Conservation (phyloP, 345 rosid genomes). For the Populus davidiana region DNA sequence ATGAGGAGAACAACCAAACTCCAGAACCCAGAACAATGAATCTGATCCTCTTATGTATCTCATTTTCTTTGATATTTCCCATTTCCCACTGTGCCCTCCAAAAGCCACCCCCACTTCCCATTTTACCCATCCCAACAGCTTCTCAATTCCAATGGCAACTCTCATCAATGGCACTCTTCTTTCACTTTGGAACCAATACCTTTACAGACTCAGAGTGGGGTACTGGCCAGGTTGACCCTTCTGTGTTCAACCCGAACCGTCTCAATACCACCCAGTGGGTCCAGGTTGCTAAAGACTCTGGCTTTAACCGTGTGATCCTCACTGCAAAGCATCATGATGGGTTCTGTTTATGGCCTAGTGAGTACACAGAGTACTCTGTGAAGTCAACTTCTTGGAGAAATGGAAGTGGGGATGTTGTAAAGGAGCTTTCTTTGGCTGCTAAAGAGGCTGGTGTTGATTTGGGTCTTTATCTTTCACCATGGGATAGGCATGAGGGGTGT, state of each 20-base stretch:
- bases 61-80: not conserved
- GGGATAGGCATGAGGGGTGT: constrained; percentile 77
- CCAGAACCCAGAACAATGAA: not conserved
- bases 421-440: constrained; percentile 63
- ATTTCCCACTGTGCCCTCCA: constrained; percentile 29
- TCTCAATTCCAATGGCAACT: constrained; percentile 87
- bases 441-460: constrained; percentile 50
- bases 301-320: constrained; percentile 67
- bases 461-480: constrained; percentile 82
- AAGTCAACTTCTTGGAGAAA: constrained; percentile 58
- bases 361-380: constrained; percentile 72
- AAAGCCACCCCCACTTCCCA: constrained; percentile 74
- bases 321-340: constrained; percentile 96
- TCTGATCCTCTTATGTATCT: constrained; percentile 9
- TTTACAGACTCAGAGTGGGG: constrained; percentile 94
- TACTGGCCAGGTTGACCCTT: constrained; percentile 61
- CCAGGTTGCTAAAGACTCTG: constrained; percentile 60
- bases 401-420: constrained; percentile 73
- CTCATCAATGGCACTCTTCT: constrained; percentile 63
- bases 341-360: constrained; percentile 88
- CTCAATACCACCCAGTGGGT: constrained; percentile 84
- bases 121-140: constrained; percentile 69
- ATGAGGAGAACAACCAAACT: not conserved
- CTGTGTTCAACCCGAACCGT: constrained; percentile 58
- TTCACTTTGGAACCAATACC: constrained; percentile 90